These are phyloP conservation scores for Desmodesmus armatus DNA, from an alignment of 139 green algal species.

Conservation along the genomic window DNA sequence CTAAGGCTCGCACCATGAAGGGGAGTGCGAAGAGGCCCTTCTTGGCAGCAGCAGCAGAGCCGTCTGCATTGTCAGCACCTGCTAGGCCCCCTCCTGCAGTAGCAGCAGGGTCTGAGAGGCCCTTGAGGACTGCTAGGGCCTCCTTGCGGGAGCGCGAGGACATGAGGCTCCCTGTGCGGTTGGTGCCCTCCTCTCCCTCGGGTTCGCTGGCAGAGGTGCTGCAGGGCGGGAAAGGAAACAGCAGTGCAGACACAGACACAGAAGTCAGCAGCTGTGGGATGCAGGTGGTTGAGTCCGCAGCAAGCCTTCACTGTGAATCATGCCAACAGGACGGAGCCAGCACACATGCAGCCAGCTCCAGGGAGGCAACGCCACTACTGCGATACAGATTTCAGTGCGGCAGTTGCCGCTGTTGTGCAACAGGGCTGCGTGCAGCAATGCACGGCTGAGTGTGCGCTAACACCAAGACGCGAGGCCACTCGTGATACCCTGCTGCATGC, in stretches of 20 bases:
- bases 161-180: slow-evolving; percentile 30
- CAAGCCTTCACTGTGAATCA: no score
- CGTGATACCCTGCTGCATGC: no score
- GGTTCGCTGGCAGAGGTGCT: slow-evolving; percentile 50
- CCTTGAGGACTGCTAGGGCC: slow-evolving; percentile 75
- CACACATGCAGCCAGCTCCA: no score
- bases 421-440: no score
- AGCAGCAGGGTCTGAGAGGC: slow-evolving; percentile 14
- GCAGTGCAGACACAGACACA: neutral
- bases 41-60: slow-evolving; percentile 45
- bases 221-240: neutral
- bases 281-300: no score
- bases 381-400: no score
- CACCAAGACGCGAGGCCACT: no score
- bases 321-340: no score
- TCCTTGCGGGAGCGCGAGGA: slow-evolving; percentile 51
- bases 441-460: no score
- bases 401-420: no score
- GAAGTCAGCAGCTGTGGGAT: neutral
- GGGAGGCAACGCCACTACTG: no score
- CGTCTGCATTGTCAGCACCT: neutral
- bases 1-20: slow-evolving; percentile 91
- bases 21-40: slow-evolving; percentile 92
- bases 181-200: slow-evolving; percentile 52
- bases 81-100: neutral